Evolutionary conservation across 768 basidiomycete genomes (phyloP).

Genomic region (Kwoniella mangroviensis): DNA sequence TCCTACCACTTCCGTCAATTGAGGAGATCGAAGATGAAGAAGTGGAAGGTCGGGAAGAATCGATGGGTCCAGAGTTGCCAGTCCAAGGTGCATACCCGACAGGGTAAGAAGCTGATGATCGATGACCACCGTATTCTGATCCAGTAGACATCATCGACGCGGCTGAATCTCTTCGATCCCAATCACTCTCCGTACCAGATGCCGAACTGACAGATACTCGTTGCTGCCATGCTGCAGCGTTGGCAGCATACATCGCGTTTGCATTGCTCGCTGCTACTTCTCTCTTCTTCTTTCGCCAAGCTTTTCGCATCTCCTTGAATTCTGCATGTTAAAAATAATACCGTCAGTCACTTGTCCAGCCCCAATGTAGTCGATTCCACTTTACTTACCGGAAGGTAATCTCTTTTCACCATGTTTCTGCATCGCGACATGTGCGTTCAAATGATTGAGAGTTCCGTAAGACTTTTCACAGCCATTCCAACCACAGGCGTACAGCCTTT

Average conservation of each 20-base stretch:
- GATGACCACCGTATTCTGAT: conserved; percentile 18
- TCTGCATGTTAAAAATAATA: conserved; percentile 63
- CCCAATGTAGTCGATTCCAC: not conserved
- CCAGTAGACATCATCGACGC: conserved; percentile 31
- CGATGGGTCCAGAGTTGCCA: not conserved
- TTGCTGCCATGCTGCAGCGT: conserved; percentile 14
- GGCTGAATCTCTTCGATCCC: conserved; percentile 40
- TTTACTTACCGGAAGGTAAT: conserved; percentile 77
- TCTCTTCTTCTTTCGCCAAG: conserved; percentile 93
- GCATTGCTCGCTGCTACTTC: conserved; percentile 60
- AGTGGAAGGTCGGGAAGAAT: conserved; percentile 38
- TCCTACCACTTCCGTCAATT: conserved; percentile 29
- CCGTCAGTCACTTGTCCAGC: not conserved
- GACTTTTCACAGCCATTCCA: conserved; percentile 68
- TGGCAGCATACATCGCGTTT: conserved; percentile 26
- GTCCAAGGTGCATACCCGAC: conserved; percentile 20
- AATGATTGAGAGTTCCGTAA: conserved; percentile 93
- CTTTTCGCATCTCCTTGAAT: conserved; percentile 96
- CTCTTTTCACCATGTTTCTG: conserved; percentile 92
- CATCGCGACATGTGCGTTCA: conserved; percentile 98
- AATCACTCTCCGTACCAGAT: conserved; percentile 31
- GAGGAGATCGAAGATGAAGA: conserved; percentile 43
- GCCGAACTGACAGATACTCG: conserved; percentile 32
- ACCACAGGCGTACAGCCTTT: conserved; percentile 86
- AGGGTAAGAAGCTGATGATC: conserved; percentile 23